These are phyloP conservation scores for Rhododendron griersonianum DNA, from an alignment of 148 eudicot genomes.

Conservation along the genomic window DNA sequence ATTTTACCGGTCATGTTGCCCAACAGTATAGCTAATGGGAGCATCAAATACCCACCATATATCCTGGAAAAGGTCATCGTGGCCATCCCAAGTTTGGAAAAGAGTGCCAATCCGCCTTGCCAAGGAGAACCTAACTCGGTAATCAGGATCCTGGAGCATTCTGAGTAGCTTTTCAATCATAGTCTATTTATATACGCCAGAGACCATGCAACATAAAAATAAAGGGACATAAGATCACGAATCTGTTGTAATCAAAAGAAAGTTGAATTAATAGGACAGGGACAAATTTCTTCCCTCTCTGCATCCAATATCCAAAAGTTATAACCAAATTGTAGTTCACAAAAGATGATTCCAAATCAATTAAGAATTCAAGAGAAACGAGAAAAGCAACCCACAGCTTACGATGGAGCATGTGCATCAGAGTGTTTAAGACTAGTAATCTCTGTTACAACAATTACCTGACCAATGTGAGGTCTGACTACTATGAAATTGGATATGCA, in stretches of 20 bases:
- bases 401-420: neutral
- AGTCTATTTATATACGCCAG: conserved; percentile 34
- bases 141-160: conserved; percentile 83
- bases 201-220: conserved; percentile 2
- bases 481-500: conserved; percentile 73
- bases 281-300: neutral
- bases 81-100: conserved; percentile 99
- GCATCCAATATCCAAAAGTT: neutral
- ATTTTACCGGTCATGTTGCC: neutral
- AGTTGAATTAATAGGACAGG: neutral
- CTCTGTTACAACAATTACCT: conserved; percentile 41
- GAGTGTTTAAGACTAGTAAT: neutral
- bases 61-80: conserved; percentile 86
- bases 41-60: conserved; percentile 48
- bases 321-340: neutral
- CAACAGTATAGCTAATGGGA: neutral
- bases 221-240: neutral
- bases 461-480: conserved; percentile 67
- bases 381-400: neutral
- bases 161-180: conserved; percentile 79
- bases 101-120: conserved; percentile 83
- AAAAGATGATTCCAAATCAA: neutral
- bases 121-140: conserved; percentile 71
- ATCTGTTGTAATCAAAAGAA: neutral
- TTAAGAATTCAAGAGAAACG: conserved; percentile 9